Evolutionary conservation across 2,329 filamentous ascomycete genomes (phyloP).

Genomic region (Scedosporium boydii): DNA sequence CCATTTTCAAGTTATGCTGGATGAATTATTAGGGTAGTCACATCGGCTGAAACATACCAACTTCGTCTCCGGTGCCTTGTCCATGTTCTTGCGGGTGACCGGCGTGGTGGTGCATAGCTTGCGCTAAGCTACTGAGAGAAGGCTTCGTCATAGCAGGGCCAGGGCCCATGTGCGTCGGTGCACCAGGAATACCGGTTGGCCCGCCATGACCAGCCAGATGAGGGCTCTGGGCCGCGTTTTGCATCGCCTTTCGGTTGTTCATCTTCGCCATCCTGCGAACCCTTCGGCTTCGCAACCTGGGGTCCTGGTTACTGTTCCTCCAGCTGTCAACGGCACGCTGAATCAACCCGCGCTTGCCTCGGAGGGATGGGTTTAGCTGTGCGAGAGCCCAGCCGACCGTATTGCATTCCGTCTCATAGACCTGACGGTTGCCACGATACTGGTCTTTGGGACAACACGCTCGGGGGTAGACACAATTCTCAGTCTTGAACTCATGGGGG

Average conservation of each 20-base stretch:
- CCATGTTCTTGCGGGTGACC: constrained; percentile 43
- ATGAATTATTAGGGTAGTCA: background rate
- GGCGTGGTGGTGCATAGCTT: constrained; percentile 58
- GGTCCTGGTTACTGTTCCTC: constrained; percentile 98
- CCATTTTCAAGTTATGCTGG: background rate
- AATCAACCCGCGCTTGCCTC: constrained; percentile 90
- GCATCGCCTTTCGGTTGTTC: constrained; percentile 70
- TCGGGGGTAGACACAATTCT: constrained; percentile 95
- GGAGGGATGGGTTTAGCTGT: constrained; percentile 79
- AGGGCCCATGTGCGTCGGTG: constrained; percentile 52
- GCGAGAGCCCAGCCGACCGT: constrained; percentile 98
- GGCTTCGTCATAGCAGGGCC: constrained; percentile 54
- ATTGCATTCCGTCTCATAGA: constrained; percentile 98
- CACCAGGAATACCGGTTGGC: constrained; percentile 53
- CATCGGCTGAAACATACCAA: constrained; percentile 79
- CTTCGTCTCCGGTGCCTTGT: constrained; percentile 62
- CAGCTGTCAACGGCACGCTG: constrained; percentile 97
- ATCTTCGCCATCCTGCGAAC: constrained; percentile 96
- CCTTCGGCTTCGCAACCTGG: constrained; percentile 77
- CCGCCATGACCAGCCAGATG: constrained; percentile 62
- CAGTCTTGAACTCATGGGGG: constrained; percentile 83
- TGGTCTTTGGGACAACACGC: constrained; percentile 93
- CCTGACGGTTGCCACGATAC: constrained; percentile 88
- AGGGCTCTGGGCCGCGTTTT: constrained; percentile 41
- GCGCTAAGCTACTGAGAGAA: constrained; percentile 49